These are phyloP conservation scores for Eleusine indica DNA, from an alignment of 176 grass and related monocot genomes.

Conservation along the genomic window DNA sequence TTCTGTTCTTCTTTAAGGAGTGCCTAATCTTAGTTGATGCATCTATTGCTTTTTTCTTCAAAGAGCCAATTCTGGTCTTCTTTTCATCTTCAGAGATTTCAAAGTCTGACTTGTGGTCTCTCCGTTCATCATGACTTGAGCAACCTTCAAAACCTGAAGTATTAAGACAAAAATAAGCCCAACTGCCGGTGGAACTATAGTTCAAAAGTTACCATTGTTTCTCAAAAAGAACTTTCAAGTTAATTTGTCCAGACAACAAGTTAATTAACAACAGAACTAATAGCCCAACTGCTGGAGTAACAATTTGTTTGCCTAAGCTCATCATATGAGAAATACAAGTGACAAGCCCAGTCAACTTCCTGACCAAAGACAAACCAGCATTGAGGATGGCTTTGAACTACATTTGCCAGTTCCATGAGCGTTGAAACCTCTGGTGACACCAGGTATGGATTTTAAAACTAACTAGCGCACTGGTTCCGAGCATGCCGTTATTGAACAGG, in stretches of 20 bases:
- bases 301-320: neutral
- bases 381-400: slow-evolving; percentile 8
- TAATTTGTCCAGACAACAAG: neutral
- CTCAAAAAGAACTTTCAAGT: neutral
- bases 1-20: slow-evolving; percentile 82
- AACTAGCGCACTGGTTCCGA: neutral
- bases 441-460: neutral
- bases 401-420: neutral
- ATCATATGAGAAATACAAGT: neutral
- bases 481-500: slow-evolving; percentile 3
- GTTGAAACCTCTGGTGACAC: slow-evolving; percentile 3
- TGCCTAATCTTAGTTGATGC: slow-evolving; percentile 85
- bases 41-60: slow-evolving; percentile 97
- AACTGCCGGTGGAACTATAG: neutral
- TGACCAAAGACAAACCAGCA: neutral
- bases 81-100: slow-evolving; percentile 95
- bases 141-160: slow-evolving; percentile 77
- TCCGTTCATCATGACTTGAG: slow-evolving; percentile 72
- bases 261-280: neutral
- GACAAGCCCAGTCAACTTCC: slow-evolving; percentile 3
- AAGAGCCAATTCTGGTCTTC: slow-evolving; percentile 80
- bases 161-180: neutral
- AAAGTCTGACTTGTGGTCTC: slow-evolving; percentile 75
- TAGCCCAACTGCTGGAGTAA: slow-evolving; percentile 1
- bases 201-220: neutral